A percentile compares a stretch with the other conserved stretches of the same genome.
phyloP scores from a whole-genome alignment of 2,329 filamentous ascomycete genomes.

The Xylaria sp. region DNA sequence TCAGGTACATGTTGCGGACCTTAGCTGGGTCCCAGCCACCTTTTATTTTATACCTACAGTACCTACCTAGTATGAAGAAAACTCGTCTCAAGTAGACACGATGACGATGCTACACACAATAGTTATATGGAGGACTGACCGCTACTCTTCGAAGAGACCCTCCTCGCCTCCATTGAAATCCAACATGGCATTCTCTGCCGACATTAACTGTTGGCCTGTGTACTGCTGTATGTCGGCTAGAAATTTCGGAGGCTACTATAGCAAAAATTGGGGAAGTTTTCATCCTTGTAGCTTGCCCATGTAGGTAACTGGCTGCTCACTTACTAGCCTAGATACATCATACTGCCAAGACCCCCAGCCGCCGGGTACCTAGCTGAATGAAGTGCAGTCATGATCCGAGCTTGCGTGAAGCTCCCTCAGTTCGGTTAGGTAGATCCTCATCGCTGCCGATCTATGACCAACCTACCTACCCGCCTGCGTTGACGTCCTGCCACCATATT shows the following conservation, averaged over 20 bases:
- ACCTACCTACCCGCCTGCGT: not conserved
- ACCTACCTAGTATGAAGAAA: not conserved
- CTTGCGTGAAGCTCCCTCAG: slow-evolving; percentile 31
- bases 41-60: not conserved
- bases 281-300: slow-evolving; percentile 1
- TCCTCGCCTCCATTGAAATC: not conserved
- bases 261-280: not conserved
- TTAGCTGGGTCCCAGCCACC: slow-evolving; percentile 10
- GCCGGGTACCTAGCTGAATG: slow-evolving; percentile 6
- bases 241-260: not conserved
- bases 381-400: slow-evolving; percentile 5
- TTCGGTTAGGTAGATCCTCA: slow-evolving; percentile 18
- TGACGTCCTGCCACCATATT: slow-evolving; percentile 31
- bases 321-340: too few relatives aligned
- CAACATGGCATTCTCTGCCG: not conserved
- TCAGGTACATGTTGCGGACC: not conserved
- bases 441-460: slow-evolving; percentile 15
- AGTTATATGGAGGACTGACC: slow-evolving; percentile 1
- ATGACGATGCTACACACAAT: not conserved
- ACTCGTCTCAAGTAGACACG: not conserved
- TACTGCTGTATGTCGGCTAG: too few relatives aligned
- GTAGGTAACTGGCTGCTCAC: not conserved
- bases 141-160: slow-evolving; percentile 4
- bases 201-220: too few relatives aligned
- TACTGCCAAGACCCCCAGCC: slow-evolving; percentile 18